Evolutionary conservation across 108 stramenopile genomes (phyloP), one percentile per base, ranked within the genome.

Genomic region (Bacterosira constricta): DNA sequence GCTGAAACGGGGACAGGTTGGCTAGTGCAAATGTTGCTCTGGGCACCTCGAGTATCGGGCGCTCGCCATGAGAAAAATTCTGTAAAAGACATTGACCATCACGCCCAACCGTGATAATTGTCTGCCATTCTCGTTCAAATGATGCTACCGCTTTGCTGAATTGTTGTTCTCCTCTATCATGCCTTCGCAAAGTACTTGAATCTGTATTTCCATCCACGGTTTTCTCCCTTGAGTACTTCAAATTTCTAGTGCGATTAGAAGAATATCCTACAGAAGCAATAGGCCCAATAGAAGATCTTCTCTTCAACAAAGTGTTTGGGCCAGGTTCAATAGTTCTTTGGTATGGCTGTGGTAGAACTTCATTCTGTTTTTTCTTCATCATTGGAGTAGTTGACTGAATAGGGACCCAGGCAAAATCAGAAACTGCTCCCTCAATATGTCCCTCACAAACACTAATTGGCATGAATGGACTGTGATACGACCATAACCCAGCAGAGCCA

Each of bases 1-100:
- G 45, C 70, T 91, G 90, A 71, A 91, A 94, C 6, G 93, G 89
- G 7, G 93, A 91, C 23, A 91, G 66, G 52, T 89, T 91, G n/a
- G 93, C 90, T 65, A 94, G 77, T 25, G 93, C 86, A 71, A 94
- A 90, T 15, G 87, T 83, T 26, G 90, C 88, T 15, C 81, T 84
- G 4, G 93, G 90, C 17, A 94, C 88, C 20, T 80, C 49, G 8
- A 78, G 80, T 25, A 91, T 90, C 17, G 88, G 90, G 11, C 83
- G 73, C 27, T 89, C 85, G 36, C 88, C 86, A 54, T 79, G 54
- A 2, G 81, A 81, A 55, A 94, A 89, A 71, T 86, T 85, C 51
- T 94, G 93, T 18, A 91, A 32, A 13, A 91, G 77, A 42, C 88
- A 90, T 60, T 78, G 82, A 0, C 93, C 93, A 73, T 94, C 93